Conservation (phyloP, 768 basidiomycete species). For the Lactarius hengduanensis region DNA sequence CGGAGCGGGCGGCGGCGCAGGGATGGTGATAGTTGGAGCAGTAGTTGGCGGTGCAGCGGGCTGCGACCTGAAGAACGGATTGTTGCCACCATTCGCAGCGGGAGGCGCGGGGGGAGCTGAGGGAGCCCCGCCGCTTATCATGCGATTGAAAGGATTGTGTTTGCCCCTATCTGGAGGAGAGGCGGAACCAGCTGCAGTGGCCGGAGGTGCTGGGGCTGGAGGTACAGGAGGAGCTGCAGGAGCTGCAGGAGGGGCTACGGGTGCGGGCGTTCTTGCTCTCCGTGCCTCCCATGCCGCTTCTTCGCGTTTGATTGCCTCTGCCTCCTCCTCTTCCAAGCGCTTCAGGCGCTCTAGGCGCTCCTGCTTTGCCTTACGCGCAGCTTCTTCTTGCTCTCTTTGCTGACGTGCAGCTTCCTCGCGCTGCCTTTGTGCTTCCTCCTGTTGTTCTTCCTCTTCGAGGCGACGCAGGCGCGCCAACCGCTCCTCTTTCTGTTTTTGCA, state of each 20-base stretch:
- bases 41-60: constrained; percentile 34
- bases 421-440: constrained; percentile 50
- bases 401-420: constrained; percentile 35
- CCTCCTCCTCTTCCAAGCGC: constrained; percentile 26
- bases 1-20: background rate
- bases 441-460: constrained; percentile 62
- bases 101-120: constrained; percentile 38
- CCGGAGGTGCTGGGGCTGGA: constrained; percentile 42
- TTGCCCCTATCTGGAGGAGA: constrained; percentile 48
- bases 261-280: constrained; percentile 41
- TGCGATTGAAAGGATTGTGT: constrained; percentile 79
- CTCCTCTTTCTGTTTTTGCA: constrained; percentile 74
- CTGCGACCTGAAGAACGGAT: constrained; percentile 71
- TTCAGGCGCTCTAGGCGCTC: constrained; percentile 22
- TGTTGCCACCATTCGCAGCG: constrained; percentile 50
- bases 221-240: constrained; percentile 35
- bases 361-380: constrained; percentile 21
- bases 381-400: constrained; percentile 35
- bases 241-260: constrained; percentile 42
- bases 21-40: constrained; percentile 33
- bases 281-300: constrained; percentile 18
- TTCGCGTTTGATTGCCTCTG: constrained; percentile 23
- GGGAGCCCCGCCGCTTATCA: constrained; percentile 51
- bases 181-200: constrained; percentile 37
- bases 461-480: constrained; percentile 65